phyloP scores from a whole-genome alignment of 2,329 filamentous ascomycete species.

The Hyphodiscus sp. region DNA sequence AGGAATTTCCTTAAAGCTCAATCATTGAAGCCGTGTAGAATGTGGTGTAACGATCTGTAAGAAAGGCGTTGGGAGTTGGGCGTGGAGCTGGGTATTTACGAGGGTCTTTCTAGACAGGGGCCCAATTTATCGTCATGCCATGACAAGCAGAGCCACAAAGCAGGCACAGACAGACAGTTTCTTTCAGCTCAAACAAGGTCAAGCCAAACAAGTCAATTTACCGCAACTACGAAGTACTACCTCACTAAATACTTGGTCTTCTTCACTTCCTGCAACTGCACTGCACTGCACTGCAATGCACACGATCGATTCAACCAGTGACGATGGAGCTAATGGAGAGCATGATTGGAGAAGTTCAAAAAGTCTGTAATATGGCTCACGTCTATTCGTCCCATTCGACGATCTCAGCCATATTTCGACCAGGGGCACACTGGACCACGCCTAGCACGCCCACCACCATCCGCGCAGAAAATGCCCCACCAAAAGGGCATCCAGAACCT shows the following conservation, averaged over 20 bases:
- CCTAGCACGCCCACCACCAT: too few species aligned
- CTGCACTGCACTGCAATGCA: neutral
- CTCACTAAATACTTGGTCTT: too few species aligned
- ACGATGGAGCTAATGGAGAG: neutral
- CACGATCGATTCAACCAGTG: neutral
- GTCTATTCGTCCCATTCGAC: neutral
- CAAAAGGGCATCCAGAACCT: neutral
- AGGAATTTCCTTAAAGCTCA: constrained; percentile 14
- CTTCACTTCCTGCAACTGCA: too few species aligned
- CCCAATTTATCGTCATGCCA: too few species aligned
- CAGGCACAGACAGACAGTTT: too few species aligned
- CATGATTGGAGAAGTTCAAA: neutral
- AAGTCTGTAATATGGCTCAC: neutral
- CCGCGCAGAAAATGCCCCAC: neutral
- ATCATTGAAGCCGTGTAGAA: constrained; percentile 18
- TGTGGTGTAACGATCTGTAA: neutral
- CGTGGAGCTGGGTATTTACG: neutral
- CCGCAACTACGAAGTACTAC: too few species aligned
- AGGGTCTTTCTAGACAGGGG: too few species aligned
- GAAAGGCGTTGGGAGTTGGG: neutral
- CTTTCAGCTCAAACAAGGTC: too few species aligned
- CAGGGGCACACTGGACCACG: neutral
- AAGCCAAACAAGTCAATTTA: too few species aligned
- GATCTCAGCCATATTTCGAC: neutral
- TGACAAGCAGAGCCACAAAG: too few species aligned